A percentile compares a stretch with the other conserved stretches of the same genome.
phyloP scores from a whole-genome alignment of 495 filamentous ascomycete species.

The Sporormia fimetaria region DNA sequence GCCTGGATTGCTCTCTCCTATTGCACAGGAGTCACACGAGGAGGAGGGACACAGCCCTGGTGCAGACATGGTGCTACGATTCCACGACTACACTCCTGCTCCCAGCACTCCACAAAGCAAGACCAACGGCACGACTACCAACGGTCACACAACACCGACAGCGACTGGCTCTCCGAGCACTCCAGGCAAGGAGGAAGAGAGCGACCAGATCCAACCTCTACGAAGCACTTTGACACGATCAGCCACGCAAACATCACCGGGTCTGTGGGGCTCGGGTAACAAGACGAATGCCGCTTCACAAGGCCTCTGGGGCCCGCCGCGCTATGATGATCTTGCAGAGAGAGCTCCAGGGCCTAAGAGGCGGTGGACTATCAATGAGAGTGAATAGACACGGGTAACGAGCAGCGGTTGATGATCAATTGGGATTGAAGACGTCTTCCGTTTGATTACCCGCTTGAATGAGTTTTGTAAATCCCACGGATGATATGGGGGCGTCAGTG shows the following conservation, averaged over 20 bases:
- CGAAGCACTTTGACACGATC: neutral
- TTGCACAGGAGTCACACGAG: constrained; percentile 20
- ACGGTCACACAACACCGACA: too few relatives aligned
- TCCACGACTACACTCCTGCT: constrained; percentile 17
- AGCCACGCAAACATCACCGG: neutral
- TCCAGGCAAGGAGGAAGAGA: too few relatives aligned
- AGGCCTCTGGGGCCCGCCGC: constrained; percentile 27
- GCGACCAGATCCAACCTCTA: constrained; percentile 13
- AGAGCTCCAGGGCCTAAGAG: constrained; percentile 28
- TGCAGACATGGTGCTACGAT: constrained; percentile 39
- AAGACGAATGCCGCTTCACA: neutral
- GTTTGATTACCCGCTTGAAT: too few relatives aligned
- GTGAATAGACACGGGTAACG: too few relatives aligned
- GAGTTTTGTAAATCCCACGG: too few relatives aligned
- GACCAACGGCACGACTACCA: neutral
- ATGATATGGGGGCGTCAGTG: too few relatives aligned
- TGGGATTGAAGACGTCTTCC: too few relatives aligned
- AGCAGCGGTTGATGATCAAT: too few relatives aligned
- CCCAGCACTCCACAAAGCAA: neutral
- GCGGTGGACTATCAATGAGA: constrained; percentile 29
- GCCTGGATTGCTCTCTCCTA: constrained; percentile 5
- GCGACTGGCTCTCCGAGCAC: too few relatives aligned
- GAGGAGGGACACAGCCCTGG: constrained; percentile 23
- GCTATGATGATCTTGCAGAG: constrained; percentile 8
- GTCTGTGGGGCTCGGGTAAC: constrained; percentile 9